Percentiles rank a stretch among this genome's conserved stretches.
phyloP scores from a whole-genome alignment of 2,329 filamentous ascomycete species.

The Microsporum canis region DNA sequence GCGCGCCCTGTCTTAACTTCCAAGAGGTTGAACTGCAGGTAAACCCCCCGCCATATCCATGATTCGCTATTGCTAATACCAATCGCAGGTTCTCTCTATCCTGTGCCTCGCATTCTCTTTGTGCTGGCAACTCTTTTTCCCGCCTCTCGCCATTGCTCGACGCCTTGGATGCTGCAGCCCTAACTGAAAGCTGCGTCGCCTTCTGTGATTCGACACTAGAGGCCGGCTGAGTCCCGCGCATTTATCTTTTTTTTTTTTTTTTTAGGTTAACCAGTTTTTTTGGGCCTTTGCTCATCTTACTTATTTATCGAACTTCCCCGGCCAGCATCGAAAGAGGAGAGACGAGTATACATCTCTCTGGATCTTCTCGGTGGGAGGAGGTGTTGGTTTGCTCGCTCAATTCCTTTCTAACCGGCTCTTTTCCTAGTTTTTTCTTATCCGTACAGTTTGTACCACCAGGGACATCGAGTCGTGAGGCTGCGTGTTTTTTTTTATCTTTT shows the following conservation, averaged over 20 bases:
- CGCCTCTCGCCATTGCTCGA: neutral
- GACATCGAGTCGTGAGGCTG: neutral
- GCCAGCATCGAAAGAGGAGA: no score
- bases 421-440: neutral
- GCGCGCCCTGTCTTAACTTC: neutral
- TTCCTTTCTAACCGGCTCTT: neutral
- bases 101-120: neutral
- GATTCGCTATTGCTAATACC: neutral
- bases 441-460: neutral
- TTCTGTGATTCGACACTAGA: neutral
- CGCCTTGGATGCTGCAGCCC: neutral
- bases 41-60: neutral
- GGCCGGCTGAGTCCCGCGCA: neutral
- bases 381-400: neutral
- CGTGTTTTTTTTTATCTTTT: neutral
- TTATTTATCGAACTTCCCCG: neutral
- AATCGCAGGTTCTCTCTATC: neutral
- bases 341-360: neutral
- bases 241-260: neutral
- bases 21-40: neutral
- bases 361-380: neutral
- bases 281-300: neutral
- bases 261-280: neutral
- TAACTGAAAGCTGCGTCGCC: conserved; percentile 3
- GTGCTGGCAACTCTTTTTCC: neutral